Evolutionary conservation across 495 filamentous ascomycete species (phyloP).

Genomic region (Aspergillus sclerotioniger): DNA sequence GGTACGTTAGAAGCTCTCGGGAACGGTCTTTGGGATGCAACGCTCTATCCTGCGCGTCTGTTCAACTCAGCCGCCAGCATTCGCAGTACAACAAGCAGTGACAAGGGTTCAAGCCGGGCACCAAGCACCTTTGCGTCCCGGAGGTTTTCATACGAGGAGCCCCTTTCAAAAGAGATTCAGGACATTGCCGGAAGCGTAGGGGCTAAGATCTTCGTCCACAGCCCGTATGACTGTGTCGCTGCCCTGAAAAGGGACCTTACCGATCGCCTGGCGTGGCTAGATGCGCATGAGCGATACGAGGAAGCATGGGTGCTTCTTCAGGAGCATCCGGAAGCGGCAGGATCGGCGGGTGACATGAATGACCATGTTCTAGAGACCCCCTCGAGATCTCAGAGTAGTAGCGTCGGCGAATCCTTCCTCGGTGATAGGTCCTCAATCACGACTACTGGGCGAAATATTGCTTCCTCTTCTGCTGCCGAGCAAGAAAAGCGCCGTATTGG

Average conservation of each 20-base stretch:
- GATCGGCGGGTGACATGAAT: conserved; percentile 25
- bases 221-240: conserved; percentile 90
- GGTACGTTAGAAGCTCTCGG: conserved; percentile 67
- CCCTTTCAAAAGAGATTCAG: conserved; percentile 39
- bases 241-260: conserved; percentile 78
- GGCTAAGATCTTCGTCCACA: conserved; percentile 92
- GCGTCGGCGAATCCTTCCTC: conserved; percentile 71
- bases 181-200: conserved; percentile 58
- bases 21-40: conserved; percentile 71
- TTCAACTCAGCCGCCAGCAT: conserved; percentile 88
- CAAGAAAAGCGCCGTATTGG: conserved; percentile 91
- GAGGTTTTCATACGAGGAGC: conserved; percentile 26
- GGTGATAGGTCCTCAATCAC: conserved; percentile 69
- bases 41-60: conserved; percentile 76
- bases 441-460: conserved; percentile 34
- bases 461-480: conserved; percentile 68
- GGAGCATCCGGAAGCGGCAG: conserved; percentile 64
- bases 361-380: conserved; percentile 60
- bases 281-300: conserved; percentile 74
- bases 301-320: conserved; percentile 86
- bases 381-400: conserved; percentile 51
- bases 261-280: conserved; percentile 82
- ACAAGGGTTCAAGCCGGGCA: conserved; percentile 46
- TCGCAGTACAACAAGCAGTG: conserved; percentile 65
- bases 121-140: conserved; percentile 43